Conservation (phyloP, 2,329 filamentous ascomycete genomes). For the Rhynchosporium graminicola region DNA sequence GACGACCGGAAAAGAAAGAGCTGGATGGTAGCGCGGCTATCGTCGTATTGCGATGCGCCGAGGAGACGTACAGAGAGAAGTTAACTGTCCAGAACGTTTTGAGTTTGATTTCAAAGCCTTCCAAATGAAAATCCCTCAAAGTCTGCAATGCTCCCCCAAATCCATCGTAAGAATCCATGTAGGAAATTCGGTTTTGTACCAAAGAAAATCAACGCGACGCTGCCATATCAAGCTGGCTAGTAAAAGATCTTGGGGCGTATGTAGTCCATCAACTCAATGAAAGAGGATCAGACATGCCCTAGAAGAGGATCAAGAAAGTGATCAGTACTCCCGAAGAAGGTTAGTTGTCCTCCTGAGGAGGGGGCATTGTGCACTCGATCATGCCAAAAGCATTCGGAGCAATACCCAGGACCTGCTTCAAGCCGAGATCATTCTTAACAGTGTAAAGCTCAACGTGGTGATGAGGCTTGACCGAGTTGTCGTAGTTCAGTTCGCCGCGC, state of each 20-base stretch:
- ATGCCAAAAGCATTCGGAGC: constrained; percentile 1
- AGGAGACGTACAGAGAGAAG: background rate
- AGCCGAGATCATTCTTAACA: background rate
- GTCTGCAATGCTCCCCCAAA: constrained; percentile 4
- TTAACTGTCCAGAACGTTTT: background rate
- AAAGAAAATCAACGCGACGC: background rate
- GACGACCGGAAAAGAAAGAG: background rate
- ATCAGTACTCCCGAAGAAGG: background rate
- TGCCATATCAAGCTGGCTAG: no score
- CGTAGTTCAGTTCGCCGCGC: background rate
- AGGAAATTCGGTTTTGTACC: background rate
- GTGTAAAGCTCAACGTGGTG: background rate
- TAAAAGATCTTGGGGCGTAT: background rate
- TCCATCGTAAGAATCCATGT: background rate
- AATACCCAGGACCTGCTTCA: constrained; percentile 7
- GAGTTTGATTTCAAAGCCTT: background rate
- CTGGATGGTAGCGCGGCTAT: background rate
- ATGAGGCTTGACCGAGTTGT: background rate
- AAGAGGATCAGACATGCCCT: background rate
- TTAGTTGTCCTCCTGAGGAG: background rate
- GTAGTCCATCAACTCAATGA: background rate
- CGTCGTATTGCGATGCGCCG: background rate
- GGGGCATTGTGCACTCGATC: background rate
- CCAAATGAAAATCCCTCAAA: constrained; percentile 1
- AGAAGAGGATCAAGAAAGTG: background rate